A percentile compares a stretch with the other conserved stretches of the same genome.
phyloP scores from a whole-genome alignment of 31 red algal genomes.

The Asparagopsis taxiformis region DNA sequence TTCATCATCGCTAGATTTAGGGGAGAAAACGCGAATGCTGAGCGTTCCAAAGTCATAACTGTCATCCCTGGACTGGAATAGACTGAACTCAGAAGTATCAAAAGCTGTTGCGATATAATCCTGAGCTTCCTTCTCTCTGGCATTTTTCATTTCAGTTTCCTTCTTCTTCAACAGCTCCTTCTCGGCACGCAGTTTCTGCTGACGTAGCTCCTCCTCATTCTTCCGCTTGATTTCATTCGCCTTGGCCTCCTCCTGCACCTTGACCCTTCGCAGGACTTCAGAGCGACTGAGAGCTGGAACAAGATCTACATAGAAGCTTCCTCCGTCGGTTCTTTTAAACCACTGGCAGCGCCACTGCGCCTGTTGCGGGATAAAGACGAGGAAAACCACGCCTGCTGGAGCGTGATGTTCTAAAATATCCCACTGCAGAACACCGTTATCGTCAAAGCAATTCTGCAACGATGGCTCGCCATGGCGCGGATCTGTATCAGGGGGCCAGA shows the following conservation, averaged over 20 bases:
- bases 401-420: slow-evolving; percentile 45
- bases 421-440: slow-evolving; percentile 33
- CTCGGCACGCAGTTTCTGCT: slow-evolving; percentile 21
- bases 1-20: background rate
- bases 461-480: slow-evolving; percentile 56
- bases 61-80: slow-evolving; percentile 56
- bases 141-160: slow-evolving; percentile 48
- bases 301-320: slow-evolving; percentile 82
- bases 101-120: slow-evolving; percentile 31
- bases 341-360: slow-evolving; percentile 65
- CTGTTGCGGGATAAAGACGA: slow-evolving; percentile 60
- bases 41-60: slow-evolving; percentile 65
- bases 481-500: slow-evolving; percentile 56
- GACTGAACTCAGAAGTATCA: background rate
- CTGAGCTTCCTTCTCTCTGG: slow-evolving; percentile 25
- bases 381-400: slow-evolving; percentile 84
- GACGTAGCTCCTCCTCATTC: slow-evolving; percentile 57
- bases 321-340: slow-evolving; percentile 72
- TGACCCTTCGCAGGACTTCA: slow-evolving; percentile 33
- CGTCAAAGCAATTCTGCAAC: slow-evolving; percentile 69
- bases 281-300: slow-evolving; percentile 21
- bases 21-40: slow-evolving; percentile 31
- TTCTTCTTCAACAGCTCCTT: slow-evolving; percentile 33
- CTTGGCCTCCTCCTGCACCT: slow-evolving; percentile 43
- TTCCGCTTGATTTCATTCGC: slow-evolving; percentile 26